Base-by-base conservation (phyloP, 2,329 filamentous ascomycete genomes). In the Botrytis elliptica region DNA sequence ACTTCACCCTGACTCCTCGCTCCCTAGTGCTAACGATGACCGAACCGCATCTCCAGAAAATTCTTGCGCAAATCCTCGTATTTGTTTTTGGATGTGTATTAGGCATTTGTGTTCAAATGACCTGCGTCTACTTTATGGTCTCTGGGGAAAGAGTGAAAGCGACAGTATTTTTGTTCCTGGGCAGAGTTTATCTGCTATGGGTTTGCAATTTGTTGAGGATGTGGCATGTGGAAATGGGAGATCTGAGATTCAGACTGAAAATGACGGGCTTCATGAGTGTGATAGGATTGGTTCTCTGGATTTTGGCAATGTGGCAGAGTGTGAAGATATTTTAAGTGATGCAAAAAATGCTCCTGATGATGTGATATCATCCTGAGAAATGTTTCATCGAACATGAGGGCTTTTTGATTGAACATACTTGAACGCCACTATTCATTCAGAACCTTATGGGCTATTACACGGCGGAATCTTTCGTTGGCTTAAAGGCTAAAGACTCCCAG, bases 401-500 rank as follows among this genome's bases (percentile, higher is more conserved):
- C 25, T 29, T 29, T n/a, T 29, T 29, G n/a, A 55, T 55, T 8
- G 12, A 1, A 29, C 52, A 55, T 55, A 2, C 6, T 29, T 29
- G 6, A 55, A 29, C n/a, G 6, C 2, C 3, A 29, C 3, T 8
- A 16, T 55, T 55, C 52, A 29, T 18, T 55, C n/a, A 18, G 6
- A 55, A 55, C n/a, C 6, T 29, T 18, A 18, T 55, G 25, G 2
- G 52, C 52, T 52, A 12, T n/a, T 52, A n/a, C 25, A 5, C 9
- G 8, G n/a, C 14, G 5, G 6, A 29, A 0, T 2, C 25, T 8
- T n/a, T 29, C 14, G 14, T 18, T 16, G 2, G n/a, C 3, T 55
- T 29, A 18, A 16, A 29, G 14, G 14, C 14, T 18, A 14, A 55
- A 14, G 52, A n/a, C n/a, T 55, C 12, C 3, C 10, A 29, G 52